Percentiles rank a stretch among this genome's conserved stretches.
These are phyloP conservation scores for Phoenix dactylifera DNA, from an alignment of 176 grass and related monocot species.

Conservation along the genomic window DNA sequence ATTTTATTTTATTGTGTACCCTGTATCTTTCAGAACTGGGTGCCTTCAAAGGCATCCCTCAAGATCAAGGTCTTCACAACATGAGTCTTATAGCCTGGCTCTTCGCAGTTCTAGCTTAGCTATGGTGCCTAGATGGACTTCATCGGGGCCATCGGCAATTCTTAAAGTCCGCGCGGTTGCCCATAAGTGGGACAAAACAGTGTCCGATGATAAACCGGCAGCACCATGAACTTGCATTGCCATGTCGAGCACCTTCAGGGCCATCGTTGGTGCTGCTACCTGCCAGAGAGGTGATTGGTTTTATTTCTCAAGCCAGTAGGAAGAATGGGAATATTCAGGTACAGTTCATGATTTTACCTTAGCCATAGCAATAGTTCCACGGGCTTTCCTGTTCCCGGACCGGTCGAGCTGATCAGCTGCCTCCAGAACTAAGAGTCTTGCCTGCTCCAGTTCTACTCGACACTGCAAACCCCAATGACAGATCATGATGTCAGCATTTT, in stretches of 20 bases:
- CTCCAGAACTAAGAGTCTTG: conserved; percentile 84
- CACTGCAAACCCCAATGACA: conserved; percentile 34
- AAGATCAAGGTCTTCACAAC: too few species aligned
- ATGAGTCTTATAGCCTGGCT: conserved; percentile 31
- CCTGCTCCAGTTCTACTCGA: conserved; percentile 78
- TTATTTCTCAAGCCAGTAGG: background rate
- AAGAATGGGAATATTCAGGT: background rate
- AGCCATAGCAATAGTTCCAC: conserved; percentile 83
- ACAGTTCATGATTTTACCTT: conserved; percentile 39
- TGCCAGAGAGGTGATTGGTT: conserved; percentile 9
- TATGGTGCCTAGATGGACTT: conserved; percentile 85
- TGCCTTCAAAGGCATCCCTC: too few species aligned
- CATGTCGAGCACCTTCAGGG: conserved; percentile 86
- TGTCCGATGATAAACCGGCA: conserved; percentile 71
- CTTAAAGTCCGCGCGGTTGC: conserved; percentile 66
- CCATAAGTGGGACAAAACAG: conserved; percentile 66
- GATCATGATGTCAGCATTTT: too few species aligned
- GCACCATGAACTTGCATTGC: conserved; percentile 95
- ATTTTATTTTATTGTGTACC: too few species aligned
- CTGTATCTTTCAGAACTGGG: too few species aligned
- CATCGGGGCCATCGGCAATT: conserved; percentile 86
- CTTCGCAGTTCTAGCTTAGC: conserved; percentile 74
- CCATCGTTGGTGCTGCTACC: conserved; percentile 95
- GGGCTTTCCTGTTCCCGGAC: conserved; percentile 67
- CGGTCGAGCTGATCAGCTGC: conserved; percentile 83